Evolutionary conservation across 2,329 filamentous ascomycete species (phyloP).

Genomic region (Escovopsis weberi): DNA sequence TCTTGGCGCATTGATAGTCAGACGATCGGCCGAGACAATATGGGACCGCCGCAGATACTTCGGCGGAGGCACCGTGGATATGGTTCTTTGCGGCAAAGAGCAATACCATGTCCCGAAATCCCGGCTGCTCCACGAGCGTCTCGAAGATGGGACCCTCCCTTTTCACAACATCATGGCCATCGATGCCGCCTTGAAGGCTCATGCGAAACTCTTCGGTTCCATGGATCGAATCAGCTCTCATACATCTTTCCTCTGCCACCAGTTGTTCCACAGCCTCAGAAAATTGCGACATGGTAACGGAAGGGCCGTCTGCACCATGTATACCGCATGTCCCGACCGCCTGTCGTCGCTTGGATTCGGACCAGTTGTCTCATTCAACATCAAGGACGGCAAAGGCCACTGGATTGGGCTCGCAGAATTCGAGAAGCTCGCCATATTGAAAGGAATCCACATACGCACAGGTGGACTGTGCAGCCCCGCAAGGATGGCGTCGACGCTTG

Average conservation of each 20-base stretch:
- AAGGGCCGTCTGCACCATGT: constrained; percentile 49
- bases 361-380: constrained; percentile 72
- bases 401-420: constrained; percentile 77
- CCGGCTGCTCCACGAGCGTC: constrained; percentile 56
- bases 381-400: constrained; percentile 50
- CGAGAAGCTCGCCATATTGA: constrained; percentile 69
- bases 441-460: constrained; percentile 70
- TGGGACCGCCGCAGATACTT: constrained; percentile 67
- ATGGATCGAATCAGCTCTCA: constrained; percentile 59
- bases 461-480: constrained; percentile 89
- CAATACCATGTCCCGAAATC: constrained; percentile 73
- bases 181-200: constrained; percentile 56
- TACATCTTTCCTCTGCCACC: constrained; percentile 47
- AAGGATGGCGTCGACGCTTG: constrained; percentile 60
- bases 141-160: constrained; percentile 86
- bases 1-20: constrained; percentile 70
- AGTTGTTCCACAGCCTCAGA: constrained; percentile 43
- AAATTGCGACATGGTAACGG: constrained; percentile 57
- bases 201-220: constrained; percentile 53
- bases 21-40: constrained; percentile 49
- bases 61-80: constrained; percentile 86
- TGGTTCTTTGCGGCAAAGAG: constrained; percentile 64
- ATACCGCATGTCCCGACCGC: constrained; percentile 25
- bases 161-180: constrained; percentile 83
- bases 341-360: constrained; percentile 36